Evolutionary conservation across 371 early-diverging fungal species (phyloP).

Genomic region (Amoeboaphelidium occidentale): DNA sequence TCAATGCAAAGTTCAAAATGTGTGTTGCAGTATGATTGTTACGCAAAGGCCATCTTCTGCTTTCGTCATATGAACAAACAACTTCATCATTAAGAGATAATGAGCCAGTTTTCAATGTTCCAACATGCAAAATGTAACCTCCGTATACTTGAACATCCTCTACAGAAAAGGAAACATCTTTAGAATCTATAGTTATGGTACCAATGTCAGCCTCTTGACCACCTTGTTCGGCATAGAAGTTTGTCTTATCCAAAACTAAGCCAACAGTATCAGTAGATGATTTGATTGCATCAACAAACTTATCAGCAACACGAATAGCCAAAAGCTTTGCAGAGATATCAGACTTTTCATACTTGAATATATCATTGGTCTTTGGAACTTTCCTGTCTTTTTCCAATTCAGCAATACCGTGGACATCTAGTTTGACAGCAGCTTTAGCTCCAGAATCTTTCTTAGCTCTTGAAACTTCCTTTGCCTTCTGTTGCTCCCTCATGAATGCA

Average conservation of each 20-base stretch:
- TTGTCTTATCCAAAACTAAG: slow-evolving; percentile 85
- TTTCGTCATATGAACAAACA: slow-evolving; percentile 55
- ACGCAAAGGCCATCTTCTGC: slow-evolving; percentile 52
- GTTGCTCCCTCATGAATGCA: slow-evolving; percentile 57
- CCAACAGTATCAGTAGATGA: slow-evolving; percentile 28
- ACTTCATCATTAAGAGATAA: slow-evolving; percentile 42
- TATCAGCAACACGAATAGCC: slow-evolving; percentile 36
- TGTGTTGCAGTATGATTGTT: slow-evolving; percentile 98
- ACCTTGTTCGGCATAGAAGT: slow-evolving; percentile 97
- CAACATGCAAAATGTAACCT: slow-evolving; percentile 91
- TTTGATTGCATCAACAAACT: slow-evolving; percentile 20
- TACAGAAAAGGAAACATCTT: slow-evolving; percentile 52
- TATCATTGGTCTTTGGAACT: slow-evolving; percentile 71
- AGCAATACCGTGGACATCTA: slow-evolving; percentile 79
- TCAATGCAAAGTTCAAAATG: slow-evolving; percentile 86
- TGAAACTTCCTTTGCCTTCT: slow-evolving; percentile 53
- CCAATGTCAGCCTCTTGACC: slow-evolving; percentile 98
- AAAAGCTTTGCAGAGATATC: slow-evolving; percentile 39
- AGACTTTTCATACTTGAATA: slow-evolving; percentile 51
- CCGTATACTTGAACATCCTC: slow-evolving; percentile 84
- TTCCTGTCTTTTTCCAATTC: slow-evolving; percentile 41
- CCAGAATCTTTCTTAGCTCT: slow-evolving; percentile 17
- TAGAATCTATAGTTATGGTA: slow-evolving; percentile 34
- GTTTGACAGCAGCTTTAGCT: slow-evolving; percentile 34
- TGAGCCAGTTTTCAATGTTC: slow-evolving; percentile 67